A percentile compares a stretch with the other conserved stretches of the same genome.
These are phyloP conservation scores for Malassezia obtusa DNA, from an alignment of 1,284 basidiomycete species.

Conservation along the genomic window DNA sequence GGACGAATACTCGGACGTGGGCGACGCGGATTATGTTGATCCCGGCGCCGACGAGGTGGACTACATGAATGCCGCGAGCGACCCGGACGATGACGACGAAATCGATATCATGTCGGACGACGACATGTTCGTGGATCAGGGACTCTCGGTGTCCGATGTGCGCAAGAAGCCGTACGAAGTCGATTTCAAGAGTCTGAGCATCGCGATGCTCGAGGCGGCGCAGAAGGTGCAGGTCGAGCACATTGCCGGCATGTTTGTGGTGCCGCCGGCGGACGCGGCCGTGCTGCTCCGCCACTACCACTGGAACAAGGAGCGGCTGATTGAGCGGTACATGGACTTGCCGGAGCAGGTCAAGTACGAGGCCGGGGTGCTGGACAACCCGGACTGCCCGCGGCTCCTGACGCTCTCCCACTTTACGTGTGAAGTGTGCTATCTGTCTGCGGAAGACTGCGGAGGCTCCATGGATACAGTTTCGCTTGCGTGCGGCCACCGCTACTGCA, in stretches of 20 bases:
- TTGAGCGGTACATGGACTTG: conserved; percentile 48
- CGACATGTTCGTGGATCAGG: conserved; percentile 7
- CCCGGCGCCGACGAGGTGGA: conserved; percentile 25
- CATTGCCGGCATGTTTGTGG: conserved; percentile 41
- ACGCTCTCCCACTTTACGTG: conserved; percentile 33
- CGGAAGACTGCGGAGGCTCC: conserved; percentile 27
- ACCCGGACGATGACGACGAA: conserved; percentile 10
- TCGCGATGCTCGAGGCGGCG: conserved; percentile 26
- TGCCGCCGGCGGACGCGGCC: conserved; percentile 55
- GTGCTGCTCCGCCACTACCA: conserved; percentile 72
- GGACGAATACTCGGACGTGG: conserved; percentile 41
- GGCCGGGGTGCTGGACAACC: conserved; percentile 37
- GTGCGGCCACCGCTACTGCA: conserved; percentile 45
- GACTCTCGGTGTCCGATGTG: conserved; percentile 11
- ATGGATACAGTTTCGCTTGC: conserved; percentile 39
- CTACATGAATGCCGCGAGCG: conserved; percentile 16
- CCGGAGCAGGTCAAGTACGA: conserved; percentile 37
- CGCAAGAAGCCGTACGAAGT: conserved; percentile 38
- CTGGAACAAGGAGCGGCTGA: conserved; percentile 93
- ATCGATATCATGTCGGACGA: conserved; percentile 10
- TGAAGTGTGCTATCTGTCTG: conserved; percentile 36
- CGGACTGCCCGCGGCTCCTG: conserved; percentile 19
- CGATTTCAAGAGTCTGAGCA: conserved; percentile 33
- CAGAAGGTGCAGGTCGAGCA: conserved; percentile 43
- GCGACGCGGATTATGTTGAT: conserved; percentile 27